Conservation (phyloP, 1,284 basidiomycete genomes). For the Cryptococcus sp. region DNA sequence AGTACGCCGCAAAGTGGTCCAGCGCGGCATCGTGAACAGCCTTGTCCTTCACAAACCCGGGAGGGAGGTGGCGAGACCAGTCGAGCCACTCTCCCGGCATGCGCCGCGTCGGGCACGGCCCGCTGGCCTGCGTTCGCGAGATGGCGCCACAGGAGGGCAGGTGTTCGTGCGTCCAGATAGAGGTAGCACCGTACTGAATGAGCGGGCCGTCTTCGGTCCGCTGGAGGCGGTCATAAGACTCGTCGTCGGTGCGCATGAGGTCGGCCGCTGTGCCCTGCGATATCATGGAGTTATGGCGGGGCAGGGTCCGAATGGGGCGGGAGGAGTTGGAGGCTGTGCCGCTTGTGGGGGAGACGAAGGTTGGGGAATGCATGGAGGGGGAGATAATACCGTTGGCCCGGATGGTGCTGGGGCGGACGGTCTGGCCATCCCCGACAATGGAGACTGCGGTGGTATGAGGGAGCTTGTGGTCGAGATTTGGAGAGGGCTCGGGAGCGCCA, state of each 20-base stretch:
- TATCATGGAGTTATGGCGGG: background rate
- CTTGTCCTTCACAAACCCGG: constrained; percentile 2
- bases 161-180: constrained; percentile 16
- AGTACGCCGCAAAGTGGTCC: constrained; percentile 15
- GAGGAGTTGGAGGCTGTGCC: no score
- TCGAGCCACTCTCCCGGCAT: constrained; percentile 14
- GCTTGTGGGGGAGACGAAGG: no score
- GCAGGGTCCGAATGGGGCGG: background rate
- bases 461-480: no score
- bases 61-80: constrained; percentile 14
- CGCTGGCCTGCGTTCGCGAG: background rate
- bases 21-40: constrained; percentile 15
- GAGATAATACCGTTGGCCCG: no score
- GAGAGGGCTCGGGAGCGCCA: no score
- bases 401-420: no score
- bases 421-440: no score
- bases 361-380: no score
- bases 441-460: background rate
- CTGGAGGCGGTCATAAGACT: constrained; percentile 7
- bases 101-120: background rate
- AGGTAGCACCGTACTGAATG: constrained; percentile 18
- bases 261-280: background rate
- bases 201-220: constrained; percentile 9
- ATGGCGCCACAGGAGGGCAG: background rate
- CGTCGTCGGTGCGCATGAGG: background rate